These are phyloP conservation scores for Apiospora arundinis DNA, from an alignment of 2,329 filamentous ascomycete genomes.

Conservation along the genomic window DNA sequence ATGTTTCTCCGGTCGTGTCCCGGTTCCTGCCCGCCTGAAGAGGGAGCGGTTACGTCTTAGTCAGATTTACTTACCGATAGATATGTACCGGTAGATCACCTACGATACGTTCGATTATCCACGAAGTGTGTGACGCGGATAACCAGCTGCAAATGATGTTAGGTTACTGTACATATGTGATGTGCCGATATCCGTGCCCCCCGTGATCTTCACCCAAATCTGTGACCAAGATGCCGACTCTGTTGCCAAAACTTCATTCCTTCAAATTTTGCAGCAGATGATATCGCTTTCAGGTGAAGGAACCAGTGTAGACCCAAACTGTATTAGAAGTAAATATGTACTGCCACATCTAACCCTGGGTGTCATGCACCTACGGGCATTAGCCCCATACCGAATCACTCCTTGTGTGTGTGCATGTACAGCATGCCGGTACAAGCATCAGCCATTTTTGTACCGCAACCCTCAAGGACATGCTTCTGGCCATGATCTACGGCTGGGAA, in stretches of 20 bases:
- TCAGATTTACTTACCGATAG: not conserved
- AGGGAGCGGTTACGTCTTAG: not conserved
- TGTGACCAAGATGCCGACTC: not conserved
- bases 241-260: not conserved
- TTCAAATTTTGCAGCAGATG: not conserved
- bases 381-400: not conserved
- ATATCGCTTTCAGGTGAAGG: not conserved
- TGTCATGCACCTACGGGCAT: not conserved
- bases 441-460: not conserved
- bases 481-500: not conserved
- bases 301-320: not conserved
- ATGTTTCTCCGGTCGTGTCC: not conserved
- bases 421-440: constrained; percentile 1
- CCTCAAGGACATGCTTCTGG: not conserved
- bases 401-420: not conserved
- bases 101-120: not conserved
- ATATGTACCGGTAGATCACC: not conserved
- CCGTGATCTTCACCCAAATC: not conserved
- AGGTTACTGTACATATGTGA: not conserved
- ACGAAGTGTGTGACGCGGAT: not conserved
- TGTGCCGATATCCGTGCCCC: not conserved
- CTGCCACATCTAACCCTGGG: not conserved
- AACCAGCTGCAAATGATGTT: too few relatives aligned
- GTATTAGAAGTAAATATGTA: not conserved
- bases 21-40: not conserved